Base-by-base conservation (phyloP, 306 rosid genomes). In the Ochetophila trinervis region DNA sequence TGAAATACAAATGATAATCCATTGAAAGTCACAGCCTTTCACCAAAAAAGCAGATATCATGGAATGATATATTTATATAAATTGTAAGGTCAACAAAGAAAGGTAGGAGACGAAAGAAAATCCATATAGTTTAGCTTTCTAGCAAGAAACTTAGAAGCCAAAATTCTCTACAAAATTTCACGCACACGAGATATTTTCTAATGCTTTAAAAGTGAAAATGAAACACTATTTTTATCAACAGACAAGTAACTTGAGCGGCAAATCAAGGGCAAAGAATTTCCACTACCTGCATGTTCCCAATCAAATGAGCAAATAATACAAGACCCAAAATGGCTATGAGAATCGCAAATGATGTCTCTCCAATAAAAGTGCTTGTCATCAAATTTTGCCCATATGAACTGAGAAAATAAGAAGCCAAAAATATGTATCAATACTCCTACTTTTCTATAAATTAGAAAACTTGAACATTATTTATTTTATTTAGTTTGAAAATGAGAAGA, bases 221-320 rank as follows among this genome's bases (percentile, higher is more conserved):
- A 32, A 62, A 58, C 12, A 68, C 45, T 60, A 34, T 72, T 35
- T 21, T 60, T 48, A 76, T 52, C 44, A 57, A 53, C 45, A 36
- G 57, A 45, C 53, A 34, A 44, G 63, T 53, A 68, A 62, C 49
- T 60, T 21, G 21, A 58, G 44, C 17, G n/a, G 53, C 6, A 71
- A 69, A n/a, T 59, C n/a, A 49, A 63, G 40, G 18, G 62, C 20
- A 36, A 72, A 30, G 20, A 12, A 15, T 30, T 53, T 61, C 24
- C 65, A 42, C 48, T 83, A 87, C 99, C 99, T 93, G 99, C 99
- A 93, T 93, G 83, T 93, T 93, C 74, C 99, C 99, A 48, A 93
- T 90, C 79, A 93, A 85, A 81, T 86, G 97, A 72, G 99, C 77
- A 80, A 93, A 93, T 72, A 90, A 78, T 74, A 93, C 96, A 59